phyloP scores from a whole-genome alignment of 2,329 filamentous ascomycete species.

The Mariannaea sp. region DNA sequence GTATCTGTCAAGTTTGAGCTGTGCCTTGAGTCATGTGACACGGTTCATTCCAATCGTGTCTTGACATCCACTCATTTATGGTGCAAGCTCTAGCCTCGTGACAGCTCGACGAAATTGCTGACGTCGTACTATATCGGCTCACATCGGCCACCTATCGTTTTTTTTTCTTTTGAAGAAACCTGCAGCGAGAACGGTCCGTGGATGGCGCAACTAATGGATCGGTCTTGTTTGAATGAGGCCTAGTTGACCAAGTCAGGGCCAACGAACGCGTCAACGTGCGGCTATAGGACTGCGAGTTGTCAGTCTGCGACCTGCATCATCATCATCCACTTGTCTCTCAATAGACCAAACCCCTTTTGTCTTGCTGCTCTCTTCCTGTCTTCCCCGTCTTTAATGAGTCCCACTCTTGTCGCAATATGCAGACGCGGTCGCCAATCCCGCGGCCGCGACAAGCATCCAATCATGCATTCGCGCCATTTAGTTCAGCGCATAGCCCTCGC shows the following conservation, averaged over 20 bases:
- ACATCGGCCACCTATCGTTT: not conserved
- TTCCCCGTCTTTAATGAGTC: constrained; percentile 24
- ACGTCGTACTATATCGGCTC: constrained; percentile 2
- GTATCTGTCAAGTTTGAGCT: not conserved
- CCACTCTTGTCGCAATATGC: constrained; percentile 24
- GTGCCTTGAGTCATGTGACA: constrained; percentile 8
- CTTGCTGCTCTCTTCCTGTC: constrained; percentile 19
- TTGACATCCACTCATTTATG: not conserved
- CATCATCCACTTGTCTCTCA: constrained; percentile 15
- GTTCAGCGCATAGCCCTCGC: constrained; percentile 38
- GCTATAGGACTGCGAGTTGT: constrained; percentile 7
- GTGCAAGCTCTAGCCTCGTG: not conserved
- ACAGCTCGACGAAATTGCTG: not conserved
- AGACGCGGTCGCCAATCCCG: constrained; percentile 35
- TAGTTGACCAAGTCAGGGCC: constrained; percentile 10
- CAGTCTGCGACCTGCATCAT: constrained; percentile 7
- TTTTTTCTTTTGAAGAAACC: constrained; percentile 4
- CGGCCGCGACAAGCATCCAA: constrained; percentile 37
- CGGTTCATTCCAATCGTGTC: not conserved
- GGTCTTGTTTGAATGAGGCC: not conserved
- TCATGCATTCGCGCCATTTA: constrained; percentile 28
- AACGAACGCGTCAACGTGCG: constrained; percentile 14
- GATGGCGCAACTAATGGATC: constrained; percentile 7
- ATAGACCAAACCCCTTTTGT: constrained; percentile 28
- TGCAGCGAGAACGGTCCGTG: not conserved